Evolutionary conservation across 1,284 basidiomycete genomes (phyloP), one percentile per base, ranked within the genome.

Genomic region (Rhodotorula sp.): DNA sequence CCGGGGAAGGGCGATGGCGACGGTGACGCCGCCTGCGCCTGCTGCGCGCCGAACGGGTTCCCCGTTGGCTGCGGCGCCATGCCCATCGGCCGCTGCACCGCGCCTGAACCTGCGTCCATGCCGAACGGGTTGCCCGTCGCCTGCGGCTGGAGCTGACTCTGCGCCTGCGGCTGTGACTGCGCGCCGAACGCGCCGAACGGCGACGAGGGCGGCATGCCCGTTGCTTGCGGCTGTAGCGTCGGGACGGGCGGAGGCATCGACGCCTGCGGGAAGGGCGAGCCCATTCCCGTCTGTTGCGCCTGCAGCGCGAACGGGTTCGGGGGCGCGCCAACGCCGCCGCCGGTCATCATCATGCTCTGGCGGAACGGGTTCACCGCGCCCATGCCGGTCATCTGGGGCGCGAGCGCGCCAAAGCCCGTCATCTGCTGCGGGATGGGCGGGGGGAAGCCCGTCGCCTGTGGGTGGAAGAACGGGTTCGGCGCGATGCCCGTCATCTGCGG

Each of bases 81-180:
- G 61, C 67, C 64, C 61, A 60, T 54, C 25, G 56, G 53, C 25
- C 21, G 27, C 3, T 44, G 44, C 44, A 19, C 44, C n/a, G n/a
- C n/a, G n/a, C n/a, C n/a, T n/a, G n/a, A n/a, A 19, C 44, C 39
- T 17, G 10, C 39, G 39, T 17, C 17, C 39, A 39, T 50, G 44
- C 76, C 67, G 77, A 80, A 83, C n/a, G 84, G 83, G 76, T 85
- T 83, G 9, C 86, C 86, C 4, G 85, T 87, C 60, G 81, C 46
- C 41, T 73, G 72, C 25, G 62, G 58, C 60, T 70, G 71, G 27
- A 64, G 50, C 71, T 76, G 73, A 8, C 39, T 17, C 15, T 44
- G 44, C 19, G 15, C 44, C 44, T 68, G 73, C 29, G 71, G 73
- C 41, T 55, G 63, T 44, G 55, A 67, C 37, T 53, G 69, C 17